Conservation (phyloP, 2,329 filamentous ascomycete species). For the Iodosphaeria phyllophila region DNA sequence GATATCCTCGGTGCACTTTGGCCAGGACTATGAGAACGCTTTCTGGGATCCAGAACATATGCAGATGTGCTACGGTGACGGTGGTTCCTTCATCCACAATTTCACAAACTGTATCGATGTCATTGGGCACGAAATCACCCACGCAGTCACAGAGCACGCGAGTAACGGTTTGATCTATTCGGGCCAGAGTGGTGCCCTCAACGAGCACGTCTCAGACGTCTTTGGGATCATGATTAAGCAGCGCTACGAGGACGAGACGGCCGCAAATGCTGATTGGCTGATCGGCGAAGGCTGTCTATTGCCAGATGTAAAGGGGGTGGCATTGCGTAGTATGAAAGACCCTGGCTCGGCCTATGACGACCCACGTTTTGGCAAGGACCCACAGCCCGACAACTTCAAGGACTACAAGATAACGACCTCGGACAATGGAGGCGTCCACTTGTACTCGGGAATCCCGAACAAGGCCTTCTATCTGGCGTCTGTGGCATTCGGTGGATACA, state of each 20-base stretch:
- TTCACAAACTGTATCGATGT: constrained; percentile 34
- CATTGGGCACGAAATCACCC: constrained; percentile 37
- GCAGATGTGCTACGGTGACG: constrained; percentile 39
- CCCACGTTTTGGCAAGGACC: constrained; percentile 32
- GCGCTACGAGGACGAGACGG: constrained; percentile 23
- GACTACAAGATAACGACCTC: constrained; percentile 19
- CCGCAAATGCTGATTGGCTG: constrained; percentile 31
- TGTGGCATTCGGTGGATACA: constrained; percentile 28
- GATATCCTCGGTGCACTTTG: constrained; percentile 33
- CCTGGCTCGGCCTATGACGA: constrained; percentile 34
- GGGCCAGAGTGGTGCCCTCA: constrained; percentile 33
- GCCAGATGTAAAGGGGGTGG: constrained; percentile 28
- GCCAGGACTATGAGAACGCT: constrained; percentile 28
- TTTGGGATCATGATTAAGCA: constrained; percentile 41
- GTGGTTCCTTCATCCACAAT: constrained; percentile 28
- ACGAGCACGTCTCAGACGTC: constrained; percentile 36
- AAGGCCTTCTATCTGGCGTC: constrained; percentile 33
- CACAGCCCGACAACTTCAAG: constrained; percentile 28
- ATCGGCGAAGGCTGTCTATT: constrained; percentile 33
- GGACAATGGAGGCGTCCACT: constrained; percentile 34
- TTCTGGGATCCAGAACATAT: constrained; percentile 29
- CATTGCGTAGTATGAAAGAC: constrained; percentile 33
- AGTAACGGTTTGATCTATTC: constrained; percentile 28
- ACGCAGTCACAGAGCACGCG: constrained; percentile 32
- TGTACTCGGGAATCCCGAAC: constrained; percentile 38